Evolutionary conservation across 768 basidiomycete species (phyloP).

Genomic region (Boletus speciosus): DNA sequence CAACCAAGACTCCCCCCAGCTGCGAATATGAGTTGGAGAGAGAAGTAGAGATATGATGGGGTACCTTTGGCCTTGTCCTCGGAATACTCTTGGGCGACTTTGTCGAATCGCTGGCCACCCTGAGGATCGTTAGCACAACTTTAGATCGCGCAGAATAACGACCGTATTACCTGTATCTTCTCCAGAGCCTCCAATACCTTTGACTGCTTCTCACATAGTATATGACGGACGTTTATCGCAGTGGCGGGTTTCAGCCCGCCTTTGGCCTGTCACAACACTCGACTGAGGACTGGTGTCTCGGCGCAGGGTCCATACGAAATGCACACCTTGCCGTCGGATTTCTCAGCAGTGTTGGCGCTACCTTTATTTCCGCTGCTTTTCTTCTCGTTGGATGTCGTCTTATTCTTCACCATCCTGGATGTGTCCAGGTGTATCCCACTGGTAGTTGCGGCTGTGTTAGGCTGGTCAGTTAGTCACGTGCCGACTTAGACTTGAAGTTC

Average conservation of each 20-base stretch:
- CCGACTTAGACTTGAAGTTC: not conserved
- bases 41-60: not conserved
- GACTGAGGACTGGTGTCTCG: not conserved
- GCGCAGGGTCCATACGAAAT: not conserved
- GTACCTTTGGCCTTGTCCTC: slow-evolving; percentile 88
- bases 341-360: slow-evolving; percentile 12
- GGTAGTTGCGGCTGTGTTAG: slow-evolving; percentile 5
- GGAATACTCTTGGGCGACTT: slow-evolving; percentile 86
- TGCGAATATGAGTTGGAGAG: slow-evolving; percentile 26
- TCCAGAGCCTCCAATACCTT: slow-evolving; percentile 73
- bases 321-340: slow-evolving; percentile 25
- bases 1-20: slow-evolving; percentile 85
- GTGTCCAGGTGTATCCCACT: not conserved
- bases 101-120: slow-evolving; percentile 82
- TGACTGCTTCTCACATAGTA: slow-evolving; percentile 85
- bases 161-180: slow-evolving; percentile 63
- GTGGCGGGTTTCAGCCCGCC: slow-evolving; percentile 72
- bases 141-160: not conserved
- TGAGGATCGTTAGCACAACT: slow-evolving; percentile 24
- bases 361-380: slow-evolving; percentile 20
- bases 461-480: slow-evolving; percentile 15
- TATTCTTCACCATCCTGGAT: slow-evolving; percentile 28
- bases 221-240: slow-evolving; percentile 82
- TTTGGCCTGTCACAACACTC: slow-evolving; percentile 40
- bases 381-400: slow-evolving; percentile 23